Base-by-base conservation (phyloP, 1,139 yeast species). In the Lodderomyces oxycetoniae region DNA sequence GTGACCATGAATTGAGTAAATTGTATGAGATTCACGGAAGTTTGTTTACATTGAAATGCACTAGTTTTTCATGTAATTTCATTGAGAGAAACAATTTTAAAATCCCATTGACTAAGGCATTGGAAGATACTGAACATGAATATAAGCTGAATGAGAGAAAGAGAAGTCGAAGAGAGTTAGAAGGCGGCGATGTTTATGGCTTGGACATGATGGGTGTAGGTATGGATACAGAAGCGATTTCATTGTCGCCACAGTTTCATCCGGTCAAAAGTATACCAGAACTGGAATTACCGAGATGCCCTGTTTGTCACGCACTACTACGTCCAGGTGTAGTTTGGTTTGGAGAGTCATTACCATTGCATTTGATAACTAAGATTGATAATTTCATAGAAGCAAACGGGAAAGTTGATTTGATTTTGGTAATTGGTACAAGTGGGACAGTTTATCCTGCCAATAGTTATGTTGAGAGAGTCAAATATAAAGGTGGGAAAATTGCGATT, bases 291-390 rank as follows among this genome's bases (percentile, higher is more conserved):
- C 95, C 95, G 1, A 67, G 54, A 30, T 88, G 96, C 52, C 95
- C 95, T 0, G 59, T 61, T 7, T 87, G 96, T 50, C 54, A 62
- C 9, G 49, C 55, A 20, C 53, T 84, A 15, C 57, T 87, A 37
- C 65, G 96, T 17, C 96, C 96, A 0, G 95, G 93, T 0, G 93
- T 88, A 4, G 91, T 86, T 3, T 87, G 96, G 96, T 86, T 82
- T 58, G 96, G 96, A 4, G 96, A 87, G 54, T 71, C 87, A 8
- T 59, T 87, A 31, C 86, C 95, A 1, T 57, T 84, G 38, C 61
- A 61, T 31, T 70, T 70, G 8, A 70, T 87, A 38, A 79, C 78
- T 41, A 60, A 61, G 26, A 85, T 87, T 4, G 95, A 87, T 57
- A 74, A 71, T 31, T 87, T 83, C 46, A 68, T 86, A n/a, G 73